phyloP scores from a whole-genome alignment of 2,329 filamentous ascomycete species.

The Parascedosporium putredinis region DNA sequence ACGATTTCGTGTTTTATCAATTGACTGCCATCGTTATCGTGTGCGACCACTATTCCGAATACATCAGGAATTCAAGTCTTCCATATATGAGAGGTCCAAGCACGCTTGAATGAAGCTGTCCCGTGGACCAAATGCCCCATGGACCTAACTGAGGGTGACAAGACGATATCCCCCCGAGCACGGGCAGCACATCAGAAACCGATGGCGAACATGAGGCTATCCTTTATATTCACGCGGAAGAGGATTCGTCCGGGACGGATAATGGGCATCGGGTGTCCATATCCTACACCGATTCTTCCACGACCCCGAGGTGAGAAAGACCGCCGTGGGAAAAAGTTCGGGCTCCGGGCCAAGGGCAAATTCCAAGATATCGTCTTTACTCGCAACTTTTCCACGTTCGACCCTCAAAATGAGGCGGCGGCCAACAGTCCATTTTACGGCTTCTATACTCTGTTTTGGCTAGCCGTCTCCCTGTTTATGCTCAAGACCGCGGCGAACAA shows the following conservation, averaged over 20 bases:
- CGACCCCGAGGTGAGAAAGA: neutral
- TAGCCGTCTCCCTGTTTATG: constrained; percentile 56
- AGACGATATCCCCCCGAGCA: neutral
- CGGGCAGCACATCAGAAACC: neutral
- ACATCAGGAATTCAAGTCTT: too few relatives aligned
- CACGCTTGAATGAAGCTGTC: neutral
- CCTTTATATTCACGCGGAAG: neutral
- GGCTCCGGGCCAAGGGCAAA: constrained; percentile 13
- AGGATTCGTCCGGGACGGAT: neutral
- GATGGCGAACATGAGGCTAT: neutral
- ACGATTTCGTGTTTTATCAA: too few relatives aligned
- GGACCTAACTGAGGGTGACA: neutral
- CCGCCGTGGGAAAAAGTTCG: neutral
- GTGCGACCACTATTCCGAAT: too few relatives aligned
- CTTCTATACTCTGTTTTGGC: constrained; percentile 73
- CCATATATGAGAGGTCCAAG: too few relatives aligned
- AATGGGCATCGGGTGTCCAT: neutral
- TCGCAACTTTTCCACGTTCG: constrained; percentile 62
- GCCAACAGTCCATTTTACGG: constrained; percentile 64
- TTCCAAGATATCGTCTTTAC: constrained; percentile 55
- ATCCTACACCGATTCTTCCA: neutral
- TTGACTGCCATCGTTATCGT: too few relatives aligned
- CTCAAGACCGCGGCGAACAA: constrained; percentile 58
- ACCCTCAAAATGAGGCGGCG: constrained; percentile 55
- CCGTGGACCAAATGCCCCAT: neutral